Conservation (phyloP, 768 basidiomycete genomes). For the Boletales sp. region DNA sequence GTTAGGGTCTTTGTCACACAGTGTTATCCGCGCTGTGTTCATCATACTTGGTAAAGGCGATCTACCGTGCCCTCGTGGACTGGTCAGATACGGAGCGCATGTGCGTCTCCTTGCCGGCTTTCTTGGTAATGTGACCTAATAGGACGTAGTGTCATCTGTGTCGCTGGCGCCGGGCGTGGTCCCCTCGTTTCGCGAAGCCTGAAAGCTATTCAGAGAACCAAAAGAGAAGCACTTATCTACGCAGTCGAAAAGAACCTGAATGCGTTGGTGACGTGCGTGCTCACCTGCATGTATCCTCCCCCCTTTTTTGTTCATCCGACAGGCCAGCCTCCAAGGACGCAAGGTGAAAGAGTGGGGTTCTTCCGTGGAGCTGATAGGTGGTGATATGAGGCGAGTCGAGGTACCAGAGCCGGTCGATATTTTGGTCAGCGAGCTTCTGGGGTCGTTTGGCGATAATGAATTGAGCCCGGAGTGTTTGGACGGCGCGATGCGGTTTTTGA, state of each 20-base stretch:
- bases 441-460: slow-evolving; percentile 98
- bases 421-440: slow-evolving; percentile 91
- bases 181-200: slow-evolving; percentile 87
- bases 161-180: slow-evolving; percentile 94
- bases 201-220: slow-evolving; percentile 65
- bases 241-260: slow-evolving; percentile 97
- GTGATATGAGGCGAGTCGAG: slow-evolving; percentile 87
- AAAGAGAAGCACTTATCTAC: slow-evolving; percentile 63
- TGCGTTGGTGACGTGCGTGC: slow-evolving; percentile 87
- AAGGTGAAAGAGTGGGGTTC: slow-evolving; percentile 80
- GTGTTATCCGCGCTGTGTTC: slow-evolving; percentile 6
- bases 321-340: slow-evolving; percentile 74
- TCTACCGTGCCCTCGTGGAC: slow-evolving; percentile 76
- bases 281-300: slow-evolving; percentile 4
- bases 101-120: slow-evolving; percentile 43
- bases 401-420: slow-evolving; percentile 90
- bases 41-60: slow-evolving; percentile 49
- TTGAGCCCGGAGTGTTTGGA: slow-evolving; percentile 97
- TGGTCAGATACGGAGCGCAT: slow-evolving; percentile 56
- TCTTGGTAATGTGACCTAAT: slow-evolving; percentile 15
- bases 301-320: slow-evolving; percentile 14
- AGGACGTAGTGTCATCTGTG: slow-evolving; percentile 66
- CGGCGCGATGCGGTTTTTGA: slow-evolving; percentile 90
- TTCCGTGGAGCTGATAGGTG: slow-evolving; percentile 78
- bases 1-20: slow-evolving; percentile 34